Base-by-base conservation (phyloP, 768 basidiomycete species). In the Mycena polygramma region DNA sequence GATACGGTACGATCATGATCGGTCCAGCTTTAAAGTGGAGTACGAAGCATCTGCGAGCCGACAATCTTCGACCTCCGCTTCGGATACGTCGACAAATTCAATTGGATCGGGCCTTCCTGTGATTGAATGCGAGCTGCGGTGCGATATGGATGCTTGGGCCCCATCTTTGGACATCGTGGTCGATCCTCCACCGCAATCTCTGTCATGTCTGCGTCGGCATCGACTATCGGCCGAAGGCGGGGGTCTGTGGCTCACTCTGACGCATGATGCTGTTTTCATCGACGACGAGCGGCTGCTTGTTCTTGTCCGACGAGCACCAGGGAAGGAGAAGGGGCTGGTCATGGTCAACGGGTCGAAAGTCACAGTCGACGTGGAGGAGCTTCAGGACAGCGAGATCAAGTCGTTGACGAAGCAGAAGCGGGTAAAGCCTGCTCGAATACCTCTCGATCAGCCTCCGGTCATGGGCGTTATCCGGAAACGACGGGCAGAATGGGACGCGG, bases 401-500 rank as follows among this genome's bases (percentile, higher is more conserved):
- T 81, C 87, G 7, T 84, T 98, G 51, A 85, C 89, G 76, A 94
- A 92, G 80, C 89, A 90, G 84, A 98, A 97, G 81, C 89, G 97
- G 11, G 85, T 95, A 57, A 95, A 95, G 79, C 94, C 95, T 6
- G 82, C 84, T 4, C 89, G 97, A 41, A 91, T 97, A 60, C 97
- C 98, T 4, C 86, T 99, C 22, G 98, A 99, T 79, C 96, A 97
- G 74, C 97, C 96, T 0, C 94, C 92, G 6, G 94, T 96, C 4
- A 81, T 94, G 63, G 85, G 91, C 37, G 90, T 87, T 52, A 90
- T 94, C 66, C 86, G 92, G 49, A 85, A 88, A 73, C 86, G 92
- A 49, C 87, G 86, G 62, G 91, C 88, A 24, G 94, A 95, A 70
- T 93, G 92, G 92, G 89, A 88, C 72, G 87, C 85, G 2, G 89